These are phyloP conservation scores for Tuber calosporum DNA, from an alignment of 495 filamentous ascomycete genomes.

Conservation along the genomic window DNA sequence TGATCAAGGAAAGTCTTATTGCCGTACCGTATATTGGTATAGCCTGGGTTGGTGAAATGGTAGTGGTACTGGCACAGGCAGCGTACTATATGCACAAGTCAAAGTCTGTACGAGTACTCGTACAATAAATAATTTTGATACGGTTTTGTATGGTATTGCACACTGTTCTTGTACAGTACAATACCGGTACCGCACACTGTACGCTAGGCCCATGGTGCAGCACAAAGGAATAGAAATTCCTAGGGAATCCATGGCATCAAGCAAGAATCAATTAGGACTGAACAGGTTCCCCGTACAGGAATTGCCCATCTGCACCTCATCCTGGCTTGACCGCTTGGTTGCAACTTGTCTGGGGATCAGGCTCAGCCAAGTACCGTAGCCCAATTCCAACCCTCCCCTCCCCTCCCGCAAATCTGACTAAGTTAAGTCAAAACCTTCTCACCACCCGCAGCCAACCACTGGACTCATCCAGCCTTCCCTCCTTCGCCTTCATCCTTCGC, in stretches of 20 bases:
- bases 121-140: background rate
- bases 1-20: background rate
- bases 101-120: background rate
- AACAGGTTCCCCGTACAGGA: background rate
- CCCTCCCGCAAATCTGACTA: slow-evolving; percentile 8
- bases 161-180: background rate
- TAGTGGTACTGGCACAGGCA: background rate
- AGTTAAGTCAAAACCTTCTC: slow-evolving; percentile 7
- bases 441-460: slow-evolving; percentile 20
- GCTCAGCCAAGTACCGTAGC: background rate
- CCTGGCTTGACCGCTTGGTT: background rate
- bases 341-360: slow-evolving; percentile 1
- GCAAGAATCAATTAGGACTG: background rate
- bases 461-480: slow-evolving; percentile 21
- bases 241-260: background rate
- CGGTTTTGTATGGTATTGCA: background rate
- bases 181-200: too few species aligned
- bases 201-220: background rate
- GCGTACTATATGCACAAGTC: background rate
- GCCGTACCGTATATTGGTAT: background rate
- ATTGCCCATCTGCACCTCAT: background rate
- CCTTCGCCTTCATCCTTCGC: slow-evolving; percentile 10
- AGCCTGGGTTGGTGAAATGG: background rate
- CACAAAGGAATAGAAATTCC: background rate
- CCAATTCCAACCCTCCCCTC: slow-evolving; percentile 4